Evolutionary conservation across 2,329 filamentous ascomycete species (phyloP).

Genomic region (Pseudogymnoascus sp.): DNA sequence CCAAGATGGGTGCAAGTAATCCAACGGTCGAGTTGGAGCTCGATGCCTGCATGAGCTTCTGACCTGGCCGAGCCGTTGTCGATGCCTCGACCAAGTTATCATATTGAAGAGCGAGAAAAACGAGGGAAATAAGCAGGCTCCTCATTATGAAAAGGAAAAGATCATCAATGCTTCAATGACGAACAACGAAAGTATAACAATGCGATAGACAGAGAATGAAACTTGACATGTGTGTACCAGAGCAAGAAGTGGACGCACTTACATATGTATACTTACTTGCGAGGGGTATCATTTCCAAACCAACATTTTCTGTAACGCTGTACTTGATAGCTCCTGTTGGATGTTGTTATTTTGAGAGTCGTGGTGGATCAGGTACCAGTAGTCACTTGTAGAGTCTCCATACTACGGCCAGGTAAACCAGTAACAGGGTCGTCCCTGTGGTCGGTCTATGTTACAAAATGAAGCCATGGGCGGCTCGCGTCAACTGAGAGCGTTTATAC

Average conservation of each 20-base stretch:
- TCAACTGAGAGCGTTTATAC: neutral
- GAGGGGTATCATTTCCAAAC: neutral
- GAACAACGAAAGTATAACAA: neutral
- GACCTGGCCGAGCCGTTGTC: neutral
- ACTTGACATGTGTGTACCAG: neutral
- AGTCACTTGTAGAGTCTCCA: neutral
- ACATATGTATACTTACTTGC: neutral
- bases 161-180: neutral
- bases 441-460: neutral
- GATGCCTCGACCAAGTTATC: neutral
- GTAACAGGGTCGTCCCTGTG: neutral
- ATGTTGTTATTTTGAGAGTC: neutral
- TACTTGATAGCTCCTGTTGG: neutral
- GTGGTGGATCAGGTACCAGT: neutral
- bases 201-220: neutral
- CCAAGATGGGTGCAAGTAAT: neutral
- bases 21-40: neutral
- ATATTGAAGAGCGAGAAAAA: neutral
- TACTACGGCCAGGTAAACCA: neutral
- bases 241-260: neutral
- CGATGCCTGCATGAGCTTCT: neutral
- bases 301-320: neutral
- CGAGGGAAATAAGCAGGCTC: neutral
- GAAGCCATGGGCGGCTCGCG: neutral
- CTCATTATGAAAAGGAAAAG: neutral